Evolutionary conservation across 768 basidiomycete genomes (phyloP), one percentile per base, ranked within the genome.

Genomic region (Candolleomyces eurysporus): DNA sequence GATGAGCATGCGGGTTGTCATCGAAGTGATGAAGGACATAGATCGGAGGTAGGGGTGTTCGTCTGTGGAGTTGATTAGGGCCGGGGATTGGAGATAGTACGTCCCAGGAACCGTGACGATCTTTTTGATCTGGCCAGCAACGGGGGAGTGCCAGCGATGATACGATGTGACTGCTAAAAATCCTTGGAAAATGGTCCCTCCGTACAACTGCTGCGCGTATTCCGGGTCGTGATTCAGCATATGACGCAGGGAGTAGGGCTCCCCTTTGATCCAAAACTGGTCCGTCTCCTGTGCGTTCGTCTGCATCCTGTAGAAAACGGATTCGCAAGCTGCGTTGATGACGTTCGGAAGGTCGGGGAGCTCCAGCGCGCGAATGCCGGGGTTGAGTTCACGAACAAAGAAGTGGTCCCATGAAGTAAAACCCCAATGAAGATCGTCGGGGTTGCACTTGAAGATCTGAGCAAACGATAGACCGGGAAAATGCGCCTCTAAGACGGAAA

Each of bases 71-170:
- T 63, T 58, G 14, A 63, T 62, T 57, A 72, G 2, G 31, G 61
- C 64, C 26, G 73, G 71, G 2, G 73, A 69, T 16, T 73, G 70
- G 16, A 79, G 77, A 61, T 80, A 87, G 68, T 84, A 84, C 1
- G 79, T 79, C 2, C 84, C 83, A 8, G 82, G 82, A 16, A 85
- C 69, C 43, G 78, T 66, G n/a, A 76, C 76, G 11, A 72, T 70
- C 67, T 80, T 73, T 13, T 65, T 68, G 42, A 85, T 72, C 1
- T 46, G 70, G 3, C 83, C 83, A 48, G 76, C 73, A 11, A 88
- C 78, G 59, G 88, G 88, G 54, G 76, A 72, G 69, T 84, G 83
- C 86, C 86, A 88, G 63, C 86, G 82, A 66, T 88, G 88, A 64
- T 87, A 89, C 36, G 78, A 76, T 30, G 78, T 65, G 3, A 83